Base-by-base conservation (phyloP, 129 eudicot species). In the Rutidosis leptorrhynchoides region DNA sequence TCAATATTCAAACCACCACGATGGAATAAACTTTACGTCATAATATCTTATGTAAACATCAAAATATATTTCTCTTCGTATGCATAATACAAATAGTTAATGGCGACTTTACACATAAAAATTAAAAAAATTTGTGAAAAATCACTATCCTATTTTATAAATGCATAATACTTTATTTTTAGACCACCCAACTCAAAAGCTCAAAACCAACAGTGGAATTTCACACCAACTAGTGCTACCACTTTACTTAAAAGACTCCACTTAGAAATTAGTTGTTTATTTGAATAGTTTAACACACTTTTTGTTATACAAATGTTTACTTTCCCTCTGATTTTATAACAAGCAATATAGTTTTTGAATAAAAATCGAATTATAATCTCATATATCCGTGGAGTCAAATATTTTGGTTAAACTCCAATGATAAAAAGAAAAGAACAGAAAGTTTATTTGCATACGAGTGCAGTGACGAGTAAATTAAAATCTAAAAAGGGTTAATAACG, bases 161-260 rank as follows among this genome's bases (percentile, higher is more conserved):
- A 35, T 35, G 8, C 6, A 52, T 12, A 52, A 56, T n/a, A 56
- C 62, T 56, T 56, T 56, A 56, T 56, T 56, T 56, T 24, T 20
- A 16, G 62, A 56, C 62, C 62, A 56, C 21, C 62, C 62, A 56
- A 56, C 33, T 9, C 29, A 56, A 56, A 56, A 56, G 62, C 62
- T 56, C 35, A 56, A 56, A 23, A 56, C 62, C 28, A 56, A 56
- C 62, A 56, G 35, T 56, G 62, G 35, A 56, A 25, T 22, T 56
- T 56, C 62, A 56, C 25, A 56, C 62, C 62, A 56, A 56, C 62
- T 25, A 56, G 27, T 25, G 62, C 17, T 26, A 56, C 62, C 62
- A 56, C 62, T 56, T 56, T 56, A 56, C 62, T 56, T 56, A 16
- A 19, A 23, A 25, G 62, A 56, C 33, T 25, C 62, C 62, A 56